phyloP scores from a whole-genome alignment of 192 early-diverging fungal genomes.

The Entomortierella lignicola region DNA sequence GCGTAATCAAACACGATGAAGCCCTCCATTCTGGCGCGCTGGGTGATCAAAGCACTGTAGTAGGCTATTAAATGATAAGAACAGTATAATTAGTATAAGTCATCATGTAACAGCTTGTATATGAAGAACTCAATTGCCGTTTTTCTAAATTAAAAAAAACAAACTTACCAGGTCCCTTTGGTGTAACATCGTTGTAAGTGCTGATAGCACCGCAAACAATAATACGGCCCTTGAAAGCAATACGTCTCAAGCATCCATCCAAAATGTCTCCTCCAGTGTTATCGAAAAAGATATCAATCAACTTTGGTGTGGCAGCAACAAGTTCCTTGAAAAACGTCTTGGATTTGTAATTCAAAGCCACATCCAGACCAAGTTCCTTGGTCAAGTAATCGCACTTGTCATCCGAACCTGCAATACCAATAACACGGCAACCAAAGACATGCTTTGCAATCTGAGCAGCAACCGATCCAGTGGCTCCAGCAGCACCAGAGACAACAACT shows the following conservation, averaged over 20 bases:
- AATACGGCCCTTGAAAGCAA: slow-evolving; percentile 59
- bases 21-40: slow-evolving; percentile 63
- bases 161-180: slow-evolving; percentile 51
- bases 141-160: background rate
- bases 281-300: slow-evolving; percentile 67
- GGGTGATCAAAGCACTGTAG: slow-evolving; percentile 58
- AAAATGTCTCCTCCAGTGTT: slow-evolving; percentile 68
- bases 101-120: no score
- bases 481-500: slow-evolving; percentile 64
- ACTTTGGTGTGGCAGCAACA: slow-evolving; percentile 50
- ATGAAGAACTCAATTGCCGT: background rate
- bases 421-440: slow-evolving; percentile 59
- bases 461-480: slow-evolving; percentile 60
- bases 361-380: slow-evolving; percentile 63
- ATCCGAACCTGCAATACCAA: slow-evolving; percentile 65
- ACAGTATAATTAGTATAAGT: no score
- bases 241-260: slow-evolving; percentile 54
- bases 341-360: slow-evolving; percentile 64
- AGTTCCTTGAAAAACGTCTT: slow-evolving; percentile 57
- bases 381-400: slow-evolving; percentile 63
- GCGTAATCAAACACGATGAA: slow-evolving; percentile 62
- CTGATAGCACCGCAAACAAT: slow-evolving; percentile 66
- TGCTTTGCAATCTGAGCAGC: slow-evolving; percentile 61
- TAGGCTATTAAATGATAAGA: no score
- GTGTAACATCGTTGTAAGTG: slow-evolving; percentile 56